Percentiles rank a stretch among this genome's conserved stretches.
These are phyloP conservation scores for Decorospora gaudefroyi DNA, from an alignment of 2,329 filamentous ascomycete genomes.

Conservation along the genomic window DNA sequence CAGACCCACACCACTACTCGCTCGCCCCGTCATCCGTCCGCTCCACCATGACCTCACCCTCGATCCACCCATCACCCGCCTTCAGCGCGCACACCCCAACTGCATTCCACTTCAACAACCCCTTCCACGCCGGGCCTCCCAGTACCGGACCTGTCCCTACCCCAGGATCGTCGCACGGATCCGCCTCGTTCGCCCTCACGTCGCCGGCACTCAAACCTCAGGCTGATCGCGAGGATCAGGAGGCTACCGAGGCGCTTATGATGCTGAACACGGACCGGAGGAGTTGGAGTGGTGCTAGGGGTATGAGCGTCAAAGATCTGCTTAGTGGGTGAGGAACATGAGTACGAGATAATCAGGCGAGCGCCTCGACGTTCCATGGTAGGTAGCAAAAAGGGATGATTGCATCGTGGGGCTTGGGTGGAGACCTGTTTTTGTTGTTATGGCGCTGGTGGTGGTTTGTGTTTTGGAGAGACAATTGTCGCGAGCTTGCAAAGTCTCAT, in stretches of 20 bases:
- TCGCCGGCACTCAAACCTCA: constrained; percentile 46
- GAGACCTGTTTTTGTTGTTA: constrained; percentile 9
- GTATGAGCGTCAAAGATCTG: constrained; percentile 55
- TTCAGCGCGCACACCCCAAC: constrained; percentile 50
- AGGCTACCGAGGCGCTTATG: constrained; percentile 81
- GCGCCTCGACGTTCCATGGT: constrained; percentile 1
- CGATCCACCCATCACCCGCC: constrained; percentile 44
- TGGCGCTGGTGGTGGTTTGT: constrained; percentile 6
- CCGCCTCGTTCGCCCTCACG: constrained; percentile 39
- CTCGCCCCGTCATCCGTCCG: constrained; percentile 50
- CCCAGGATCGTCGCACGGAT: constrained; percentile 33
- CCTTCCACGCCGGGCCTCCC: constrained; percentile 34
- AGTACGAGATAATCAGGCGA: background rate
- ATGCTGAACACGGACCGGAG: constrained; percentile 85
- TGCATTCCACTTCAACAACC: constrained; percentile 37
- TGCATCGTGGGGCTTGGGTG: constrained; percentile 4
- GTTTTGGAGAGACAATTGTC: no score
- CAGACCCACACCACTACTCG: constrained; percentile 56
- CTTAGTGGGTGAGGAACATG: constrained; percentile 42
- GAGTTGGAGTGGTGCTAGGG: constrained; percentile 47
- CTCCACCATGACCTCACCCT: constrained; percentile 43
- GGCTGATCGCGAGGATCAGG: constrained; percentile 59
- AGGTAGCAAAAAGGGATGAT: constrained; percentile 6
- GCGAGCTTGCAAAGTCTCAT: no score
- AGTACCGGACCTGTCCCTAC: constrained; percentile 28